Conservation (phyloP, 2,329 filamentous ascomycete genomes). For the Trichoderma atrobrunneum region DNA sequence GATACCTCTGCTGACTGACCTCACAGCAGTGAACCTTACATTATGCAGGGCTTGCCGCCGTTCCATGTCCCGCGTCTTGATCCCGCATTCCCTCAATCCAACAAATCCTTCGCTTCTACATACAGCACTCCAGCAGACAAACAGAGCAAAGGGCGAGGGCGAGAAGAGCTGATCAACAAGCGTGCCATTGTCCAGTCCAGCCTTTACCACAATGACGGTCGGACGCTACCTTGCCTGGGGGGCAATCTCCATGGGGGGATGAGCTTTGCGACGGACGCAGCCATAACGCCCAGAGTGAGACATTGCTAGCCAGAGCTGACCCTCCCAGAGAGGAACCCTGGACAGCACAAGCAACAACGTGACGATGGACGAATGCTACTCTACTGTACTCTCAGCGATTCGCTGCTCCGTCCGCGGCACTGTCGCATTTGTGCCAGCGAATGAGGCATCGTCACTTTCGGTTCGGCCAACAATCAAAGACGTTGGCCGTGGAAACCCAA, state of each 20-base stretch:
- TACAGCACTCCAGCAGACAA: background rate
- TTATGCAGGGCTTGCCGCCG: background rate
- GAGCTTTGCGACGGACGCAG: slow-evolving; percentile 27
- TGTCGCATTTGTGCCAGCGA: slow-evolving; percentile 1
- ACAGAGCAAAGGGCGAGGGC: background rate
- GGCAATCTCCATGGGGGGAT: slow-evolving; percentile 1
- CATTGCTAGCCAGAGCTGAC: slow-evolving; percentile 20
- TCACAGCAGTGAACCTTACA: background rate
- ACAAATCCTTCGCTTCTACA: background rate
- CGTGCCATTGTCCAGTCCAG: background rate
- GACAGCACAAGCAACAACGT: background rate
- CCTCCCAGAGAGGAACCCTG: background rate
- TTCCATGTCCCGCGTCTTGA: background rate
- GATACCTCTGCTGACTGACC: background rate
- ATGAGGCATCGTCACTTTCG: background rate
- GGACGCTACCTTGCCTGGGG: slow-evolving; percentile 5
- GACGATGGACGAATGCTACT: slow-evolving; percentile 12
- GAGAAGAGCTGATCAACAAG: background rate
- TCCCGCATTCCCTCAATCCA: background rate
- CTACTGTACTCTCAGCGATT: background rate
- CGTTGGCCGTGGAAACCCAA: background rate
- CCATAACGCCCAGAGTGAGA: slow-evolving; percentile 22
- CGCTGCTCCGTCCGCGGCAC: background rate
- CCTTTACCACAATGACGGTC: slow-evolving; percentile 5
- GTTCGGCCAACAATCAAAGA: background rate